Base-by-base conservation (phyloP, 306 rosid species). In the Quercus alba region DNA sequence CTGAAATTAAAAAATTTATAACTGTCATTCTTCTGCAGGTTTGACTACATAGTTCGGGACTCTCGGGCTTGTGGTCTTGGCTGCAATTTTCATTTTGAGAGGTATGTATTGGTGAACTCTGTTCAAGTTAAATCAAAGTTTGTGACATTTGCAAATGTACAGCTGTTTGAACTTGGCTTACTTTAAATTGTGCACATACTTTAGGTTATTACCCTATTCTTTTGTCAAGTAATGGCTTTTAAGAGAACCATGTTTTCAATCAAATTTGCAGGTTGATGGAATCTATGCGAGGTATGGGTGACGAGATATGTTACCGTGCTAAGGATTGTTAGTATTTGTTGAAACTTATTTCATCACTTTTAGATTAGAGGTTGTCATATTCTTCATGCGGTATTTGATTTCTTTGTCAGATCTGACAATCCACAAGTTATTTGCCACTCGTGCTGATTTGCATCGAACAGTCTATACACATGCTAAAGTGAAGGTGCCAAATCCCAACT, bases 391-490 rank as follows among this genome's bases (percentile, higher is more conserved):
- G 83, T 78, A 35, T 57, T 88, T 81, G 77, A 68, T 49, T n/a
- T 80, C 62, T 87, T 78, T 87, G 64, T 76, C 84, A 94, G 98
- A 92, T 85, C 93, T 90, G 56, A 89, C 94, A 55, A 75, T 92
- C 82, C 91, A 90, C 91, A 94, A 94, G 81, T 84, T 94, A 83
- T 94, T 92, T 75, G 80, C 93, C 73, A 92, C 90, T 52, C 97
- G 97, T 20, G 98, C 97, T 64, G 98, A 94, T 84, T 83, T 92
- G 87, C 88, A 89, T 84, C 90, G 97, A 88, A 94, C 97, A 61
- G 97, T 89, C 70, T 94, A 94, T 85, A 87, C 84, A 66, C 98
- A 94, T 84, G 91, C 97, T 13, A 94, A 94, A 94, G 97, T 94
- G 52, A 88, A 90, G 92, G 98, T 94, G 78, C 66, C 68, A 59